These are phyloP conservation scores for Brassica napus DNA, from an alignment of 345 rosid species.

Conservation along the genomic window DNA sequence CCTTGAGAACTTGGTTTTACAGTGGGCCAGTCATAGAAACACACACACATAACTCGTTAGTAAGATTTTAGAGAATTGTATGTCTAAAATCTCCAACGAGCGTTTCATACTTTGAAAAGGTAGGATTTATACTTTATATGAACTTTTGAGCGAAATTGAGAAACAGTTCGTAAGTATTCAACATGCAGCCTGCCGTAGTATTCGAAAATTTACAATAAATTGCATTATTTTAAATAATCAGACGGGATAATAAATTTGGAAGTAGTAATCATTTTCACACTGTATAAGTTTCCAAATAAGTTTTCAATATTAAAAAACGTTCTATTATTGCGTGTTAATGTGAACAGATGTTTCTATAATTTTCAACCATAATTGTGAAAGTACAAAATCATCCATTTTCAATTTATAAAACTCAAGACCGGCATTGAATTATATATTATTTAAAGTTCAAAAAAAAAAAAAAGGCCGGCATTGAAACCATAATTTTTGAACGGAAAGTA, in stretches of 20 bases:
- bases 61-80: not conserved
- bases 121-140: not conserved
- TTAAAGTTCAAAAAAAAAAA: no score
- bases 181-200: not conserved
- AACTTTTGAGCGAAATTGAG: not conserved
- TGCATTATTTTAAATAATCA: not conserved
- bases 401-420: no score
- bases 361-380: not conserved
- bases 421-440: no score
- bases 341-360: not conserved
- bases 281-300: no score
- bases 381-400: not conserved
- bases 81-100: not conserved
- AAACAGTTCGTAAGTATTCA: not conserved
- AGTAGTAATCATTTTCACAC: not conserved
- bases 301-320: not conserved
- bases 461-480: no score
- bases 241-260: not conserved
- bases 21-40: not conserved
- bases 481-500: not conserved
- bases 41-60: not conserved
- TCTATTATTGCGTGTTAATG: not conserved
- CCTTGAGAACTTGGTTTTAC: not conserved
- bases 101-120: not conserved
- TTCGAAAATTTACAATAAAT: not conserved